A percentile compares a stretch with the other conserved stretches of the same genome.
phyloP scores from a whole-genome alignment of 2,329 filamentous ascomycete genomes.

The Apiospora marii region DNA sequence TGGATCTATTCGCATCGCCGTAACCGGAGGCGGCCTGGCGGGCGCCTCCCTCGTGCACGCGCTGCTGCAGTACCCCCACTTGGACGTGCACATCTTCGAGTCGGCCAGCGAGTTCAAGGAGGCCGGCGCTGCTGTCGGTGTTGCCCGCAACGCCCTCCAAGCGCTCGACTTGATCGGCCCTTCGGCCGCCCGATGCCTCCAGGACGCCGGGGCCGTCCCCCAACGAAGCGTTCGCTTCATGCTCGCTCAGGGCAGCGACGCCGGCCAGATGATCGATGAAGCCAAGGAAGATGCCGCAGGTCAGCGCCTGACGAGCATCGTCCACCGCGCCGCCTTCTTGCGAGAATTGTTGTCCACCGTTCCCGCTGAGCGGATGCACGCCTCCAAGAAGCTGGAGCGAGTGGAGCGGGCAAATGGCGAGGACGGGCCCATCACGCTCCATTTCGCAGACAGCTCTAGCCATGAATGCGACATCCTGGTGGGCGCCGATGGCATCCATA shows the following conservation, averaged over 20 bases:
- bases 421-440: background rate
- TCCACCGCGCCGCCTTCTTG: constrained; percentile 32
- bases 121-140: constrained; percentile 27
- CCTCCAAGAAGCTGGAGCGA: constrained; percentile 27
- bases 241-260: constrained; percentile 24
- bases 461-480: constrained; percentile 29
- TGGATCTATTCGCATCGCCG: constrained; percentile 23
- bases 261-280: constrained; percentile 26
- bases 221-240: constrained; percentile 26
- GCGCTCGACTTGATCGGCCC: constrained; percentile 29
- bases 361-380: constrained; percentile 29
- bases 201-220: constrained; percentile 29
- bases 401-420: constrained; percentile 8
- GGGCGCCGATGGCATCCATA: constrained; percentile 28
- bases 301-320: constrained; percentile 31
- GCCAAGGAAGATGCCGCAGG: constrained; percentile 20
- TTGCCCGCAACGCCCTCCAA: constrained; percentile 26
- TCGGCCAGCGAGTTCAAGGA: constrained; percentile 29
- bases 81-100: constrained; percentile 32
- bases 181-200: constrained; percentile 23
- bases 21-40: constrained; percentile 28
- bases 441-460: background rate
- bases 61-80: constrained; percentile 24
- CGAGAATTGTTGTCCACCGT: constrained; percentile 32
- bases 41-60: constrained; percentile 28